phyloP scores from a whole-genome alignment of 2,329 filamentous ascomycete genomes.

The Ceratocystis cubensis region DNA sequence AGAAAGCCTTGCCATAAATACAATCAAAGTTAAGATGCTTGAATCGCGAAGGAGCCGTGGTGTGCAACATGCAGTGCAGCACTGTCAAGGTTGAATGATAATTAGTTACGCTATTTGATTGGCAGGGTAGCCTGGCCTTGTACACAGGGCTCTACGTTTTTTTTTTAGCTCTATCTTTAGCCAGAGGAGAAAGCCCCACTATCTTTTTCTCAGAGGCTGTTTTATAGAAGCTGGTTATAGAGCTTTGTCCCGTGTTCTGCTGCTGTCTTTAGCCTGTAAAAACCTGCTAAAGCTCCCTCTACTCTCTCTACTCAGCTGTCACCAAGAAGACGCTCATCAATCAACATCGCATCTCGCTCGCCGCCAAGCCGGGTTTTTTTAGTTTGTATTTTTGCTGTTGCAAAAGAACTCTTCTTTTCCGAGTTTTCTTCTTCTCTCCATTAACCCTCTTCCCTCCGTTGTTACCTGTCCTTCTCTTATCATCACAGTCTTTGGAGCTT shows the following conservation, averaged over 20 bases:
- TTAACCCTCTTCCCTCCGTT: not conserved
- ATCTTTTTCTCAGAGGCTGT: not conserved
- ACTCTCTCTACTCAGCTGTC: not conserved
- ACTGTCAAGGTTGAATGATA: not conserved
- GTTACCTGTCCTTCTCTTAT: not conserved
- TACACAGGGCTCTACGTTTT: too few species aligned
- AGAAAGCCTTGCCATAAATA: conserved; percentile 4
- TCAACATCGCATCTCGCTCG: not conserved
- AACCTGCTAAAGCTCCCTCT: not conserved
- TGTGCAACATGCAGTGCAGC: not conserved
- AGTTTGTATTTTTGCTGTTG: too few species aligned
- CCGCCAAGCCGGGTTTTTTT: not conserved
- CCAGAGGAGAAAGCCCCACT: not conserved
- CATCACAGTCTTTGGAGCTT: not conserved
- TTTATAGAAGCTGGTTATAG: not conserved
- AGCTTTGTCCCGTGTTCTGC: not conserved
- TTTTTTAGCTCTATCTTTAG: too few species aligned
- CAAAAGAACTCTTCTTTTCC: not conserved
- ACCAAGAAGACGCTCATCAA: not conserved
- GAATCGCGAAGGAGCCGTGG: not conserved
- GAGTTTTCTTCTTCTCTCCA: not conserved
- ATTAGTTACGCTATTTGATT: not conserved
- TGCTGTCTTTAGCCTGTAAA: not conserved
- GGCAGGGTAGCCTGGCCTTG: not conserved
- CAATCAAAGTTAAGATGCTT: not conserved